phyloP scores from a whole-genome alignment of 352 stramenopile species.

The Peronospora farinosa region DNA sequence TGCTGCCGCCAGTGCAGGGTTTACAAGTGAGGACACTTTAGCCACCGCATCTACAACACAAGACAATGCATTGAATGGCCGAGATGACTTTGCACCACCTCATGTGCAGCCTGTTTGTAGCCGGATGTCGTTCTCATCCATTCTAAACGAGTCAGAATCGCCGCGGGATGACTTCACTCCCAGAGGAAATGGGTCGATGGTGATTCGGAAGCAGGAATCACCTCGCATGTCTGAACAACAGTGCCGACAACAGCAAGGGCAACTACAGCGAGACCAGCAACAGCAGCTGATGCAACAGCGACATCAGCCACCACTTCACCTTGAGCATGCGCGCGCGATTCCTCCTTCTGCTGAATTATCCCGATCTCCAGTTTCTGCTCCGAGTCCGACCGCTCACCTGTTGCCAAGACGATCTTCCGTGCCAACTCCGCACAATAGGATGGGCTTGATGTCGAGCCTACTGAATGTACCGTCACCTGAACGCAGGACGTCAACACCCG shows the following conservation, averaged over 20 bases:
- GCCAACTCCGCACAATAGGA: conserved; percentile 36
- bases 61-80: conserved; percentile 9
- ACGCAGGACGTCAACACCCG: conserved; percentile 28
- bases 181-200: conserved; percentile 29
- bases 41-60: not conserved
- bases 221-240: conserved; percentile 23
- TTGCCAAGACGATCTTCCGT: conserved; percentile 32
- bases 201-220: conserved; percentile 38
- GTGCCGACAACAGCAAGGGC: conserved; percentile 11
- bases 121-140: conserved; percentile 87
- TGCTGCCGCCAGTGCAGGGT: not conserved
- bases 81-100: conserved; percentile 16
- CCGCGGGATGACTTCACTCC: conserved; percentile 42
- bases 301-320: conserved; percentile 22
- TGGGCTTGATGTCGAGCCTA: conserved; percentile 76
- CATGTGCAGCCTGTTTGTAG: conserved; percentile 36
- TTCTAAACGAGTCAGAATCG: conserved; percentile 83
- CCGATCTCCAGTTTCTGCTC: conserved; percentile 20
- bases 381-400: conserved; percentile 57
- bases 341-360: conserved; percentile 23
- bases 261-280: conserved; percentile 6
- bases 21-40: conserved; percentile 8
- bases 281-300: conserved; percentile 15
- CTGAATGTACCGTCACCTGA: conserved; percentile 69
- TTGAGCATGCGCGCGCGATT: conserved; percentile 22